Evolutionary conservation across 2,329 filamentous ascomycete genomes (phyloP), one percentile per base, ranked within the genome.

Genomic region (Capronia epimyces): DNA sequence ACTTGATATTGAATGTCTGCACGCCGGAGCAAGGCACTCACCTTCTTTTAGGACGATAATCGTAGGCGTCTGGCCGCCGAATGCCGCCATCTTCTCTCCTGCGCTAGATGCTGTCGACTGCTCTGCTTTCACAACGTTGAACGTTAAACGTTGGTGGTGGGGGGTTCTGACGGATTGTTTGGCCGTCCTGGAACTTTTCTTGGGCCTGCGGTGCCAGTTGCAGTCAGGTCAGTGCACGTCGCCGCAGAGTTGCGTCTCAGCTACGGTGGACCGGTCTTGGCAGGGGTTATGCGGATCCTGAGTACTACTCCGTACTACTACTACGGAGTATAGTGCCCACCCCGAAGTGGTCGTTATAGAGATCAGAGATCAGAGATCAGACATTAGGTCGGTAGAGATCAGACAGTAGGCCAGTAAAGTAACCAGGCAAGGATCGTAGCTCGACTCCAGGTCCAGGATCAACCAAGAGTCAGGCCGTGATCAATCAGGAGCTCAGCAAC

Each of bases 21-120:
- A n/a, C n/a, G n/a, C n/a, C n/a, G 16, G n/a, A 24, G 20, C 13
- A 13, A 42, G 3, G 13, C 9, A 62, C 84, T 69, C 69, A 94
- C 90, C 90, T 79, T 96, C 91, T 77, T 93, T 94, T 68, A 97
- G 82, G 77, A 97, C 90, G 73, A 97, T 89, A 71, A 96, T 96
- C 64, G 91, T 96, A 71, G 91, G 91, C 69, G 91, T 93, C 75
- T 96, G 91, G 69, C 90, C 90, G 75, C 89, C 89, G 77, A 96
- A 96, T 70, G 90, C 94, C 34, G 58, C 58, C 60, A 62, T 62
- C 15, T 50, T 37, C 15, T 58, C 10, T 36, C 18, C 25, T 21
- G 29, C 43, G 22, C 16, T 25, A 32, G 34, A 20, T 37, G 42
- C 27, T 16, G 31, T 42, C 39, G 25, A 24, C 36, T 27, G 32